phyloP scores from a whole-genome alignment of 257 asterid species.

The Fraxinus pennsylvanica region DNA sequence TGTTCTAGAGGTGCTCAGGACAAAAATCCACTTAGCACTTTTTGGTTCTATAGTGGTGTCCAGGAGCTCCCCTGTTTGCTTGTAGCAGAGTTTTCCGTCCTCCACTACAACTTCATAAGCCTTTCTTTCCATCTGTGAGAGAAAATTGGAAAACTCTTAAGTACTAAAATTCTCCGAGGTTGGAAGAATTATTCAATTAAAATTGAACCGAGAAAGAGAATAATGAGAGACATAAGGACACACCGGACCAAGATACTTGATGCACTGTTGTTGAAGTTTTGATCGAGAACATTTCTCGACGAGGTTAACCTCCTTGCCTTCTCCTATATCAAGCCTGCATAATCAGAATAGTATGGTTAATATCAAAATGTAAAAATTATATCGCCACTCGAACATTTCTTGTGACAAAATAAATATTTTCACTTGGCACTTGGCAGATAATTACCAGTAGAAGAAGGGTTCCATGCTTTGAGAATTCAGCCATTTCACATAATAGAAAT shows the following conservation, averaged over 20 bases:
- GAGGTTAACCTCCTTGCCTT: conserved; percentile 48
- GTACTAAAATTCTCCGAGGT: not conserved
- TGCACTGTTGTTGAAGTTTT: conserved; percentile 59
- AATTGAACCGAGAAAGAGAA: not conserved
- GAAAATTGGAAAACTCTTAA: not conserved
- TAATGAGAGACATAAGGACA: not conserved
- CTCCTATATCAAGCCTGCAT: conserved; percentile 54
- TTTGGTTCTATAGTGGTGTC: conserved; percentile 64
- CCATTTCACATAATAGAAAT: conserved; percentile 51
- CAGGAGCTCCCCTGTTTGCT: conserved; percentile 58
- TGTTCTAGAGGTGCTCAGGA: conserved; percentile 75
- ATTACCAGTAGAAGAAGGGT: conserved; percentile 55
- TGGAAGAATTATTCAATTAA: not conserved
- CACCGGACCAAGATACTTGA: conserved; percentile 56
- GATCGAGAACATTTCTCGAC: conserved; percentile 46
- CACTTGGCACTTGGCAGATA: not conserved
- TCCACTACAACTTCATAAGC: conserved; percentile 71
- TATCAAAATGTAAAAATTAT: not conserved
- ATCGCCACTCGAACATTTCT: too few species aligned
- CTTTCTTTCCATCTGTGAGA: conserved; percentile 75
- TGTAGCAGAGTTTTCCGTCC: conserved; percentile 67
- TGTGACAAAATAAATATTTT: not conserved
- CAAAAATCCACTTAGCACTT: conserved; percentile 88
- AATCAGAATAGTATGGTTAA: conserved; percentile 9
- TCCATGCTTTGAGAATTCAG: conserved; percentile 51